Evolutionary conservation across 306 rosid species (phyloP), one percentile per base, ranked within the genome.

Genomic region (Sophora flavescens): DNA sequence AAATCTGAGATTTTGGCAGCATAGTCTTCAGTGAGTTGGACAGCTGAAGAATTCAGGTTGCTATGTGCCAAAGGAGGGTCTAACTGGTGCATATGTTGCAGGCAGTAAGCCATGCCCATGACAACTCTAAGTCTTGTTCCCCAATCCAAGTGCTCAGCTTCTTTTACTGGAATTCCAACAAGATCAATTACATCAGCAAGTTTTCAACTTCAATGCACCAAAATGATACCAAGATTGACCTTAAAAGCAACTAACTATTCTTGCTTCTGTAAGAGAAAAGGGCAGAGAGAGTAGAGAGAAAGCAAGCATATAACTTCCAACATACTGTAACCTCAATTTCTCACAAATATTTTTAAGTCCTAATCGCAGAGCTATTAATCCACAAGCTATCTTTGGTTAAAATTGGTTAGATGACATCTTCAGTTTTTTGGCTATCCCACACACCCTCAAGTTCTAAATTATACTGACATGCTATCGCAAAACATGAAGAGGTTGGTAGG

Each of bases 71-170:
- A 70, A 12, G 93, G 97, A 63, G 91, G 88, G 54, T 87, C 78
- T 57, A 88, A 58, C 74, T 84, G 97, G 86, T 95, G 99, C 89
- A 95, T 74, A 51, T 92, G 79, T 68, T 90, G 97, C 6, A 95
- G 87, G 83, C 93, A 90, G 88, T 90, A 92, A 59, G 96, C 89
- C 86, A 83, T 83, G 62, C 99, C 99, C 90, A 89, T 86, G 36
- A 90, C 88, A 51, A 88, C 84, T 81, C 99, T 86, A 11, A 91
- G 82, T 59, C 97, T 88, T 87, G 93, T 88, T 77, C 32, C 83
- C 99, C 97, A 95, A 81, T 95, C 93, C 88, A 95, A 82, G 85
- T 96, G 98, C 84, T 96, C 99, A 3, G 96, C 89, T 85, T 95
- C 99, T 86, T 82, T 79, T 71, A 90, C 99, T 95, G 93, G 82